Evolutionary conservation across 495 filamentous ascomycete genomes (phyloP), one percentile per base, ranked within the genome.

Genomic region (Parachaetomium inaequale): DNA sequence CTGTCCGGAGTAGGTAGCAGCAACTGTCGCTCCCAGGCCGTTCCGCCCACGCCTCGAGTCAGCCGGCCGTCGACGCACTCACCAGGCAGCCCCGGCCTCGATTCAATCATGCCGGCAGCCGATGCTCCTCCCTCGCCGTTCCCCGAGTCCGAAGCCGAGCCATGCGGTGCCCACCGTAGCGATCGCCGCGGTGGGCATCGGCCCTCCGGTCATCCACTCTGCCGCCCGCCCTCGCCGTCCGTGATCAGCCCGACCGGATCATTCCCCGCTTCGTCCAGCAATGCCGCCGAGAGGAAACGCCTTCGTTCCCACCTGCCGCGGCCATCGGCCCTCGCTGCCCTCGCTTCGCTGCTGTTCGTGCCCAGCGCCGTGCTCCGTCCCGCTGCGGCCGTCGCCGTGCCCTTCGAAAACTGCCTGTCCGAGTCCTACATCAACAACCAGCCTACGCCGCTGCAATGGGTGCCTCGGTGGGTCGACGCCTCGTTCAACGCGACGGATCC

Each of bases 371-470:
- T 74, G 55, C 31, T 70, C 17, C 67, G 57, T 38, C 71, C 73
- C 14, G 73, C 65, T 14, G 74, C 70, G 5, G 89, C 89, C 25
- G 87, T 83, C 26, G 80, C 84, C 66, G 74, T 97, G 57, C 75
- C 83, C 40, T 96, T 94, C 72, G 81, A 91, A 5, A 97, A 98
- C 75, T 98, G 94, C 75, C 74, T 98, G 43, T 73, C 77, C 52
- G 76, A 85, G 40, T 72, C 69, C n/a, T 83, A 87, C 63, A 73
- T 84, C 63, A 74, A 79, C 58, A 68, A 78, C 29, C 21, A 65
- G 62, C 65, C 82, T 70, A 57, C 64, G 17, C 63, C 63, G 58
- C 78, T 98, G n/a, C 95, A 98, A 78, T 96, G 92, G 73, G 79
- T 85, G 10, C 93, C 94, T 1, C 65, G 85, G 14, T 81, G 81